These are phyloP conservation scores for Grosmannia penicillata DNA, from an alignment of 2,329 filamentous ascomycete genomes.

Conservation along the genomic window DNA sequence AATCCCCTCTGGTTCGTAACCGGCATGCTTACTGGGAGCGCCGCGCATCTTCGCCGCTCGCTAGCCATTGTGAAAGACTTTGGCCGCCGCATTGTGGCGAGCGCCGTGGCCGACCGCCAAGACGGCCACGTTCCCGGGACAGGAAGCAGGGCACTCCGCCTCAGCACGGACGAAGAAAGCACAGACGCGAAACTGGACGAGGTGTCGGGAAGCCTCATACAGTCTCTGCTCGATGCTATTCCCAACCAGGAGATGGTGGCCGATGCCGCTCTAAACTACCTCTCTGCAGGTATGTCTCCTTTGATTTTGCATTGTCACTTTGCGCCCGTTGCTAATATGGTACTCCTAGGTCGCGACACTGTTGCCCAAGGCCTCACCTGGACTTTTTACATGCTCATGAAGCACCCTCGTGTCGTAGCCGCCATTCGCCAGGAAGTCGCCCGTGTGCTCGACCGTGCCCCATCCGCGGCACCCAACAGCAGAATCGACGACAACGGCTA, in stretches of 20 bases:
- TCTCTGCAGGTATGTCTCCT: slow-evolving; percentile 35
- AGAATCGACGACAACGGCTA: slow-evolving; percentile 3
- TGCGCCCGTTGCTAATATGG: slow-evolving; percentile 2
- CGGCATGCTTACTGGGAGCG: slow-evolving; percentile 34
- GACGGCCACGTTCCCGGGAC: not conserved
- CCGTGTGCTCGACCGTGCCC: slow-evolving; percentile 13
- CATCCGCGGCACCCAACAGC: no score
- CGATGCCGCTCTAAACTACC: slow-evolving; percentile 50
- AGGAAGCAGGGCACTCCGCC: not conserved
- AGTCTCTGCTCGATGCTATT: slow-evolving; percentile 43
- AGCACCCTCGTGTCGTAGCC: slow-evolving; percentile 24
- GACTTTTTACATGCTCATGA: slow-evolving; percentile 46
- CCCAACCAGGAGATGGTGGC: slow-evolving; percentile 40
- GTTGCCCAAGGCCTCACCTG: slow-evolving; percentile 51
- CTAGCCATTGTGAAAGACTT: slow-evolving; percentile 32
- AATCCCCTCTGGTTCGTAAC: slow-evolving; percentile 49
- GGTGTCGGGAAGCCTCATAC: slow-evolving; percentile 41
- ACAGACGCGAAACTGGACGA: slow-evolving; percentile 19
- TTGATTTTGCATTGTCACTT: not conserved
- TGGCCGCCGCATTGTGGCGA: slow-evolving; percentile 41
- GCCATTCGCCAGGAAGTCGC: slow-evolving; percentile 29
- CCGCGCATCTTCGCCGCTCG: slow-evolving; percentile 25
- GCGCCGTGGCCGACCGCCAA: slow-evolving; percentile 29
- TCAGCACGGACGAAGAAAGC: not conserved
- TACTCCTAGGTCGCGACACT: slow-evolving; percentile 44